Evolutionary conservation across 441 rosid species (phyloP).

Genomic region (Pelargonium fulgidum): DNA sequence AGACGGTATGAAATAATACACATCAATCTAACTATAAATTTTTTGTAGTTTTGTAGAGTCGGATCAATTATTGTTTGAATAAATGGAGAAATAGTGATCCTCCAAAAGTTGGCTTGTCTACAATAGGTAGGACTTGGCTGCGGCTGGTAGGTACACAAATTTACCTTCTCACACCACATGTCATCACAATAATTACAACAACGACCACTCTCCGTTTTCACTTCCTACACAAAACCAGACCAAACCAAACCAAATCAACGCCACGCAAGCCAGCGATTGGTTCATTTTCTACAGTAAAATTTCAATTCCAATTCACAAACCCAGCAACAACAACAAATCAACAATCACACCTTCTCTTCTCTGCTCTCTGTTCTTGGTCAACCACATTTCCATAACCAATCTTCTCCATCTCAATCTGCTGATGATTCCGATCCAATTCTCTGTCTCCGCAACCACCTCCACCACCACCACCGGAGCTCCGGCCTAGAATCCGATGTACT

Average conservation of each 20-base stretch:
- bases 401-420: neutral
- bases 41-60: too few species aligned
- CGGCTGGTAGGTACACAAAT: too few species aligned
- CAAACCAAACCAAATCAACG: neutral
- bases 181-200: neutral
- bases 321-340: too few species aligned
- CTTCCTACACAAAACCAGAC: neutral
- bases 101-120: too few species aligned
- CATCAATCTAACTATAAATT: too few species aligned
- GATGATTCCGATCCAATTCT: neutral
- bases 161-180: neutral
- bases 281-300: neutral
- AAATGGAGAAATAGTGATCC: too few species aligned
- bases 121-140: too few species aligned
- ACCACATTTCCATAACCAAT: neutral
- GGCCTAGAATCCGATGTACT: neutral
- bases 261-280: neutral
- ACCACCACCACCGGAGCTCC: neutral
- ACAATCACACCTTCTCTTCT: neutral
- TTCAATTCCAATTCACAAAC: too few species aligned
- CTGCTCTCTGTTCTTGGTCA: neutral
- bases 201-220: slow-evolving; percentile 2
- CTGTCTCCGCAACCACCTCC: neutral
- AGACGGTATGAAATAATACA: too few species aligned
- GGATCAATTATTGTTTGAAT: too few species aligned